phyloP scores from a whole-genome alignment of 176 grass and related monocot species.

The Triticum aestivum region IWGSC_CS_RefSeq_v2.1 NC_057814.1:570404433-570404932 shows the following conservation, averaged over 20 bases:
- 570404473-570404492: constrained; percentile 19
- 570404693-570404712: not conserved
- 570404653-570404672: constrained; percentile 32
- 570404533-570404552: constrained; percentile 30
- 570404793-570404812: not conserved
- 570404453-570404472: constrained; percentile 16
- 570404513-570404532: constrained; percentile 10
- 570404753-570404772: not conserved
- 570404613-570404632: constrained; percentile 11
- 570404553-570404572: not conserved
- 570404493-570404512: constrained; percentile 26
- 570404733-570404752: not conserved
- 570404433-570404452: not conserved
- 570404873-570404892: not conserved
- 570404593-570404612: not conserved
- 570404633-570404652: not conserved
- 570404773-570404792: not conserved
- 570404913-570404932: not conserved
- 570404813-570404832: not conserved
- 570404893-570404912: not conserved
- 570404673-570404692: constrained; percentile 4
- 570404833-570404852: constrained; percentile 32
- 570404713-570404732: constrained; percentile 38
- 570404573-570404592: not conserved
- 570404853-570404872: constrained; percentile 27